Base-by-base conservation (phyloP, 2,329 filamentous ascomycete species). In the Niveomyces coronatus region DNA sequence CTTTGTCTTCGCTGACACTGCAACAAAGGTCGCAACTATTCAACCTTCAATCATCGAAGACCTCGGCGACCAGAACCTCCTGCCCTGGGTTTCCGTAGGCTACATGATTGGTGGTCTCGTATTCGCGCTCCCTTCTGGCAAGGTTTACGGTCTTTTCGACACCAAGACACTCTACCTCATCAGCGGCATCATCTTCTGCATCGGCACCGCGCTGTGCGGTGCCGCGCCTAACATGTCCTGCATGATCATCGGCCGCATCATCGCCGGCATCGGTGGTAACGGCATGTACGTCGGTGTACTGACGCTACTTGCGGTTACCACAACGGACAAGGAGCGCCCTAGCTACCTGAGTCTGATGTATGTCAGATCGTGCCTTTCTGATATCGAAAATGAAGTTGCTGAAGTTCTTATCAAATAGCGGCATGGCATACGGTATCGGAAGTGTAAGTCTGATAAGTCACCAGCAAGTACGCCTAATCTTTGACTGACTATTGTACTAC, bases 201-300 rank as follows among this genome's bases (percentile, higher is more conserved):
- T 45, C 11, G 54, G 54, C 14, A 52, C 45, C 18, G 55, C 57
- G 2, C 43, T 64, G 4, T 67, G 64, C 40, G 65, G 64, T 20
- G 64, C 53, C 0, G 62, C 64, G 1, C 60, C 59, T 0, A 58
- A 32, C 14, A 67, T 68, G 56, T 49, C 62, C 43, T 58, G 60
- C 19, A 42, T 71, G 18, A 71, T 72, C 39, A 44, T 64, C 15
- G 66, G 65, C 5, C 54, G 65, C 13, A 61, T 58, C 8, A 52
- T 66, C 19, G 57, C 57, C 33, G 66, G 66, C 28, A 48, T 60
- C 10, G 63, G 64, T 3, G 65, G 63, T 1, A 46, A 47, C 2
- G 65, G 65, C 3, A 56, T 64, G 47, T 67, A 64, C 39, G 37
- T 55, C 14, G 58, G 58, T 3, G 39, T 35, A 14, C 38, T 57